Base-by-base conservation (phyloP, 306 rosid genomes). In the Datisca glomerata region DNA sequence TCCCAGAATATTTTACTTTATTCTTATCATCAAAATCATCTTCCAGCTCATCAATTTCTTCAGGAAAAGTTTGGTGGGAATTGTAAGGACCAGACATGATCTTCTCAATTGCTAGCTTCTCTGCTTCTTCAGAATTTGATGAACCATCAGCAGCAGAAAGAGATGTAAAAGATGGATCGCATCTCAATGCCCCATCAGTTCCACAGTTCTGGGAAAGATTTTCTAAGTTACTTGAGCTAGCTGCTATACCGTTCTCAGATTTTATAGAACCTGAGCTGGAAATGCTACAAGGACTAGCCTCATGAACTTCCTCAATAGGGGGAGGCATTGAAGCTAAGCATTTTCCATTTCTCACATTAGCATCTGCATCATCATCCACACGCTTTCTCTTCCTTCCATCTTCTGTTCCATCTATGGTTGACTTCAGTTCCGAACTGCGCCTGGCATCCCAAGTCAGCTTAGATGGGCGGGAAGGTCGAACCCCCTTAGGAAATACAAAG, bases 31-130 rank as follows among this genome's bases (percentile, higher is more conserved):
- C 65, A 32, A 49, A 29, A 58, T 79, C 77, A 21, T 78, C 75
- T 76, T 70, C 92, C 41, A 89, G 95, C 69, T 89, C 98, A 18
- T 89, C 81, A 25, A 71, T 71, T 63, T 72, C 85, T 53, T 64
- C 70, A 16, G 70, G 24, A 40, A 77, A 56, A 21, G 68, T 47
- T 64, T 74, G 81, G 39, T 60, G 82, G 8, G 54, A 64, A 32
- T 57, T 65, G 25, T 69, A 73, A 3, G 78, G 79, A 24, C 81
- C 76, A 4, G 78, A 64, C 70, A 71, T 61, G 52, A 79, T 69
- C 57, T 75, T 82, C 63, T 73, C 81, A 33, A 75, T 68, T 21
- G 79, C 94, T 45, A 72, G 55, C 41, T 69, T 79, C 71, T 82
- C 96, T 43, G 61, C 87, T 59, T 74, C 93, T 46, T 57, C 75